A percentile compares a stretch with the other conserved stretches of the same genome.
phyloP scores from a whole-genome alignment of 2,329 filamentous ascomycete species.

The Trichoderma arundinaceum region DNA sequence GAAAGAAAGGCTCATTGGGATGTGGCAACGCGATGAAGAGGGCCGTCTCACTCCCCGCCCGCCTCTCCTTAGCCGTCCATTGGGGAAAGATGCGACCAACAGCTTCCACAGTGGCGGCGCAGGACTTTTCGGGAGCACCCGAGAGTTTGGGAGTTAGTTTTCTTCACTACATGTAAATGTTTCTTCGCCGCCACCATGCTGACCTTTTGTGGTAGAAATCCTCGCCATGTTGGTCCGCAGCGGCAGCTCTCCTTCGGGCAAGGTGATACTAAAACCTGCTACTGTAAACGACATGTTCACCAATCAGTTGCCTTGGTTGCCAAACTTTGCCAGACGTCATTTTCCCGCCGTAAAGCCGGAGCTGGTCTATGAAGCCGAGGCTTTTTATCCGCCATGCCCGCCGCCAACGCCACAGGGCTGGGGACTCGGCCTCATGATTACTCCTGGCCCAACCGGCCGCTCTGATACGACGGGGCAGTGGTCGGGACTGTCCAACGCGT shows the following conservation, averaged over 20 bases:
- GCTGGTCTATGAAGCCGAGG: constrained; percentile 1
- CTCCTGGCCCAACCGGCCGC: background rate
- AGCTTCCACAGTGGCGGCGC: background rate
- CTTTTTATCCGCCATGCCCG: constrained; percentile 11
- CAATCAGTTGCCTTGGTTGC: constrained; percentile 3
- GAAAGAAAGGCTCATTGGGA: background rate
- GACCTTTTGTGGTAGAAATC: background rate
- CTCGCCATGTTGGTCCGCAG: background rate
- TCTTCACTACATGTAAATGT: background rate
- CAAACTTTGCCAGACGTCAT: background rate
- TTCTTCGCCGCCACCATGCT: background rate
- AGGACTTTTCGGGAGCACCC: background rate
- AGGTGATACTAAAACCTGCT: background rate
- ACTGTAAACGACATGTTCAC: constrained; percentile 7
- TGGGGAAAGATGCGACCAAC: background rate
- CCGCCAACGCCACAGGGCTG: constrained; percentile 11
- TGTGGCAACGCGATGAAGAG: background rate
- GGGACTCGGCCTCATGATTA: constrained; percentile 11
- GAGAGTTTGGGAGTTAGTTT: background rate
- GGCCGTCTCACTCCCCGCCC: background rate
- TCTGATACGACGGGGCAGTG: background rate
- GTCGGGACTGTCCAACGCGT: background rate
- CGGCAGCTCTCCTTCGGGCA: background rate
- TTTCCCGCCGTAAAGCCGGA: constrained; percentile 4
- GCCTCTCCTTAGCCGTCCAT: background rate